Conservation (phyloP, 2,329 filamentous ascomycete species). For the Fulvia fulva region DNA sequence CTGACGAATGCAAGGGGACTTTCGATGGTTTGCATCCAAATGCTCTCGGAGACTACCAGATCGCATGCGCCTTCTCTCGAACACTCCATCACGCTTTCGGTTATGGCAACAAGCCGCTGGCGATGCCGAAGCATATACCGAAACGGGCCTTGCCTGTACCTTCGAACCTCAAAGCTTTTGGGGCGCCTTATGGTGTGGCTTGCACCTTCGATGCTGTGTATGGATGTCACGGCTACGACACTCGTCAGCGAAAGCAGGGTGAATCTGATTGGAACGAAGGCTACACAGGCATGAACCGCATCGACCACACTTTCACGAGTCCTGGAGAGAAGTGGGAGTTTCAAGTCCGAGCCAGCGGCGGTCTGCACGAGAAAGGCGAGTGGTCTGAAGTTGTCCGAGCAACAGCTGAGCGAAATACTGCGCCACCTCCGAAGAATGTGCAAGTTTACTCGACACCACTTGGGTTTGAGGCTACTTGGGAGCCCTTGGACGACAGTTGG, state of each 20-base stretch:
- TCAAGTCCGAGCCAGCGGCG: constrained; percentile 11
- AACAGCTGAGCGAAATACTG: constrained; percentile 4
- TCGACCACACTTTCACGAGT: constrained; percentile 15
- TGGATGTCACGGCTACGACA: constrained; percentile 16
- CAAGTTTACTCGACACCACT: constrained; percentile 6
- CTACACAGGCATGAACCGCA: neutral
- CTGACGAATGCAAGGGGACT: constrained; percentile 27
- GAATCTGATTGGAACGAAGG: constrained; percentile 9
- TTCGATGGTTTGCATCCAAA: constrained; percentile 46
- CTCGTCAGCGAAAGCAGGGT: constrained; percentile 6
- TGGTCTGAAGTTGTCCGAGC: constrained; percentile 12
- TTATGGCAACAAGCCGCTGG: constrained; percentile 6
- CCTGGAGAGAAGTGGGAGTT: constrained; percentile 15
- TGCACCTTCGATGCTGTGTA: constrained; percentile 17
- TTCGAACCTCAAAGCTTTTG: constrained; percentile 1
- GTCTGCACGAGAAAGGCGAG: constrained; percentile 5
- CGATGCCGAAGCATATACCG: constrained; percentile 11
- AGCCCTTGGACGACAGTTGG: constrained; percentile 6
- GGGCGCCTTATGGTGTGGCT: constrained; percentile 13
- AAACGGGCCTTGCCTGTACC: constrained; percentile 10
- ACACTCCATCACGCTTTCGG: constrained; percentile 25
- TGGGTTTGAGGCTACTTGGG: constrained; percentile 13
- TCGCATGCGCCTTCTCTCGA: constrained; percentile 40
- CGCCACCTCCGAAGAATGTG: constrained; percentile 11
- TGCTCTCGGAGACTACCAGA: constrained; percentile 40